phyloP scores from a whole-genome alignment of 495 filamentous ascomycete species.

The Aspergillus panamensis region DNA sequence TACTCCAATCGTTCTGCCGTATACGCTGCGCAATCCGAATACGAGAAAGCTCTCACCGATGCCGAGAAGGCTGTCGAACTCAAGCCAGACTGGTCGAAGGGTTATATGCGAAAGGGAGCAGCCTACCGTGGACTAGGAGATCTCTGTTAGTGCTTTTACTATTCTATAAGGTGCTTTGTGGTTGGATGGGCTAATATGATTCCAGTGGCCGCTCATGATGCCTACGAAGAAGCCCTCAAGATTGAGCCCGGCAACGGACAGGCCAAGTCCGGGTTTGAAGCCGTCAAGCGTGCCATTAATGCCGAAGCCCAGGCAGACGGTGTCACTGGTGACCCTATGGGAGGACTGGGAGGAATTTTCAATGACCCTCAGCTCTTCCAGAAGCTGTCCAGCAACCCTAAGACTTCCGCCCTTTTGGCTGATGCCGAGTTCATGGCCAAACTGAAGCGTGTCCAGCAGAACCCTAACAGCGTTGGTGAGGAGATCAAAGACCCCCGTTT shows the following conservation, averaged over 20 bases:
- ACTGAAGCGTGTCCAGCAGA: constrained; percentile 72
- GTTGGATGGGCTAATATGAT: constrained; percentile 11
- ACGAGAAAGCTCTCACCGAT: constrained; percentile 78
- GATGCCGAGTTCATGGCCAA: constrained; percentile 89
- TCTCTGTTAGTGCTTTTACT: constrained; percentile 51
- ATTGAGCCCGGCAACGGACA: constrained; percentile 88
- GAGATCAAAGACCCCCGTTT: constrained; percentile 87
- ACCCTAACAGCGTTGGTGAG: constrained; percentile 73
- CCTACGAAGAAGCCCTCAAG: constrained; percentile 89
- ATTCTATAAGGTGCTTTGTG: not conserved
- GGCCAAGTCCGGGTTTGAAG: constrained; percentile 79
- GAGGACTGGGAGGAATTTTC: constrained; percentile 85
- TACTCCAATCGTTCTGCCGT: constrained; percentile 97
- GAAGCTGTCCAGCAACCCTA: constrained; percentile 91
- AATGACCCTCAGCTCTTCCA: constrained; percentile 83
- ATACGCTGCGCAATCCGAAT: constrained; percentile 88
- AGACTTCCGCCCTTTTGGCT: constrained; percentile 79
- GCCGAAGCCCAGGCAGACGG: constrained; percentile 69
- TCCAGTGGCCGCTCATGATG: constrained; percentile 72
- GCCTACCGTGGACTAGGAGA: constrained; percentile 85
- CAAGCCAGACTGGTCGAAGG: constrained; percentile 98
- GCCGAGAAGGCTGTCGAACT: constrained; percentile 88
- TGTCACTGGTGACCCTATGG: constrained; percentile 61
- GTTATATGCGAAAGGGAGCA: constrained; percentile 87
- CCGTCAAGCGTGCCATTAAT: constrained; percentile 85